These are phyloP conservation scores for Schizothecium vesticola DNA, from an alignment of 495 filamentous ascomycete genomes.

Conservation along the genomic window DNA sequence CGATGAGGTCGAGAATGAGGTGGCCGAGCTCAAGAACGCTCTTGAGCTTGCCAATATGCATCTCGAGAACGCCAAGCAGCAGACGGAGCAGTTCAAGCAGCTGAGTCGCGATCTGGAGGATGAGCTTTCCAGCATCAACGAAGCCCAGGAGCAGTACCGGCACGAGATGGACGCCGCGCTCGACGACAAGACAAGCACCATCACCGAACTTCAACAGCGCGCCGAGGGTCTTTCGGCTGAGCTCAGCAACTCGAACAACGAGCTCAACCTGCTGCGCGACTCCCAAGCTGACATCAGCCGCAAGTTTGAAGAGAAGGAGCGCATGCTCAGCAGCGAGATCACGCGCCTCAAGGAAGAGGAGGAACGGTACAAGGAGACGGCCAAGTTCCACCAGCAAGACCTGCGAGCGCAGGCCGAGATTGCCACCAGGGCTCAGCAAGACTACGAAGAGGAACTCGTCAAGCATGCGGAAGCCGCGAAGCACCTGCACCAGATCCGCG, in stretches of 20 bases:
- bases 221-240: constrained; percentile 77
- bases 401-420: constrained; percentile 90
- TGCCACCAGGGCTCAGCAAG: constrained; percentile 83
- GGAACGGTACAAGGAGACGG: constrained; percentile 67
- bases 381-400: constrained; percentile 81
- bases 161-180: constrained; percentile 73
- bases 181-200: constrained; percentile 65
- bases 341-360: constrained; percentile 79
- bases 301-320: constrained; percentile 73
- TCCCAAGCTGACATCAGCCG: constrained; percentile 69
- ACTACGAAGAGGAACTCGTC: constrained; percentile 88
- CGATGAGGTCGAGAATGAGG: constrained; percentile 75
- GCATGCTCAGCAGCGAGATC: constrained; percentile 66
- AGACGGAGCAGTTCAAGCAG: constrained; percentile 82
- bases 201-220: constrained; percentile 73
- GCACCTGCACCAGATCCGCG: constrained; percentile 67
- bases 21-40: constrained; percentile 76
- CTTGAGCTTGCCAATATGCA: constrained; percentile 71
- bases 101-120: constrained; percentile 88
- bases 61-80: constrained; percentile 68
- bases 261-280: constrained; percentile 71
- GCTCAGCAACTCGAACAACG: constrained; percentile 68
- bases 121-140: constrained; percentile 69
- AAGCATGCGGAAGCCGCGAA: constrained; percentile 93
- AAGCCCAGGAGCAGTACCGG: constrained; percentile 77